Percentiles rank a stretch among this genome's conserved stretches.
Conservation (phyloP, 768 basidiomycete genomes). For the Leccinum subgranulosum region DNA sequence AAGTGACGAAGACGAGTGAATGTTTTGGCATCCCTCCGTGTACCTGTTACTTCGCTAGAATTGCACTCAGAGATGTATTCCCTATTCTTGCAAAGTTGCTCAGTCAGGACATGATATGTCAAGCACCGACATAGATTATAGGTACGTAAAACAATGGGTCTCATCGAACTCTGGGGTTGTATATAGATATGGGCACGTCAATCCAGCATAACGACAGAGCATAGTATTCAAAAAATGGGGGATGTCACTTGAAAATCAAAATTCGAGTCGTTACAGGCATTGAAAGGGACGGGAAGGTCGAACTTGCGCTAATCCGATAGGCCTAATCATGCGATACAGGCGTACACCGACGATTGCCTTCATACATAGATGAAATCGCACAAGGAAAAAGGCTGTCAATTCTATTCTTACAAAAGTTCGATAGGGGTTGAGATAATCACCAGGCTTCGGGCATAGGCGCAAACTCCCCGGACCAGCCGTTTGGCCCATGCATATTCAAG, state of each 20-base stretch:
- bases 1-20: conserved; percentile 54
- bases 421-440: conserved; percentile 42
- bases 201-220: conserved; percentile 3
- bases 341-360: conserved; percentile 14
- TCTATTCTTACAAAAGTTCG: conserved; percentile 18
- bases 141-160: conserved; percentile 5
- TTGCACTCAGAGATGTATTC: conserved; percentile 13
- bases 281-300: not conserved
- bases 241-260: not conserved
- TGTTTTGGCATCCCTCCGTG: conserved; percentile 3
- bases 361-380: conserved; percentile 16
- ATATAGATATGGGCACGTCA: not conserved
- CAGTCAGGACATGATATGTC: not conserved
- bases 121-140: not conserved
- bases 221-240: not conserved
- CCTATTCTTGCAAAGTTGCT: not conserved
- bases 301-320: not conserved
- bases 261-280: not conserved
- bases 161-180: not conserved
- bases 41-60: conserved; percentile 17
- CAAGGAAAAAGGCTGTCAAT: conserved; percentile 22
- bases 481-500: conserved; percentile 64
- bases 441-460: conserved; percentile 80
- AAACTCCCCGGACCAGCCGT: conserved; percentile 77
- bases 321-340: conserved; percentile 19